A percentile compares a stretch with the other conserved stretches of the same genome.
Conservation (phyloP, 768 basidiomycete species). For the Hydnum rufescens region DNA sequence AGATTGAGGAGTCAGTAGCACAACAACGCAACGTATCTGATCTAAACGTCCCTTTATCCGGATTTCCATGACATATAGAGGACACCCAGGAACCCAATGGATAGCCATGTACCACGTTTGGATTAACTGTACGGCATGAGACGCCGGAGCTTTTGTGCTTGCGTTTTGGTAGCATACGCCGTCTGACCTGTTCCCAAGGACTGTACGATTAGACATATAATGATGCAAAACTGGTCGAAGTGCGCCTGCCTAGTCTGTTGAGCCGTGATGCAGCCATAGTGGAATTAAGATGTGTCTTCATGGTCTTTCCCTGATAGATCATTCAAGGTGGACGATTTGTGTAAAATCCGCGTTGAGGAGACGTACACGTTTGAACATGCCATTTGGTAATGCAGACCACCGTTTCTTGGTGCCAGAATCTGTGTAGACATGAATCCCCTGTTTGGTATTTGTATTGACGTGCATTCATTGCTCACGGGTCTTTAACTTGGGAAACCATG, state of each 20-base stretch:
- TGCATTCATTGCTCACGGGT: neutral
- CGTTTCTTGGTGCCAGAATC: slow-evolving; percentile 8
- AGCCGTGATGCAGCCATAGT: slow-evolving; percentile 7
- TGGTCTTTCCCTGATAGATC: slow-evolving; percentile 7
- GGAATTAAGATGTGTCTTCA: slow-evolving; percentile 9
- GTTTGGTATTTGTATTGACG: no score
- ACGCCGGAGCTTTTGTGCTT: slow-evolving; percentile 7
- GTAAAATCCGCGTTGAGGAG: neutral
- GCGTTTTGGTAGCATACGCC: slow-evolving; percentile 8
- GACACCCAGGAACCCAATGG: no score
- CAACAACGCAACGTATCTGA: no score
- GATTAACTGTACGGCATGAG: slow-evolving; percentile 9
- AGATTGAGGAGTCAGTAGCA: no score
- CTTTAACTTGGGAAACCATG: neutral
- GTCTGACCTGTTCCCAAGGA: slow-evolving; percentile 2
- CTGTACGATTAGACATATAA: neutral
- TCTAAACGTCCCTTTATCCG: no score
- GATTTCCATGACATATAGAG: no score
- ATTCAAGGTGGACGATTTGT: neutral
- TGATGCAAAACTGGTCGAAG: neutral
- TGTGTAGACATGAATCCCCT: neutral
- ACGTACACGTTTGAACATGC: slow-evolving; percentile 9
- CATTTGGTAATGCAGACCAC: slow-evolving; percentile 8
- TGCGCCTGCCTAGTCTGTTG: slow-evolving; percentile 4
- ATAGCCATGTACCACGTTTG: no score